These are phyloP conservation scores for Cytospora piceae DNA, from an alignment of 2,329 filamentous ascomycete species.

Conservation along the genomic window DNA sequence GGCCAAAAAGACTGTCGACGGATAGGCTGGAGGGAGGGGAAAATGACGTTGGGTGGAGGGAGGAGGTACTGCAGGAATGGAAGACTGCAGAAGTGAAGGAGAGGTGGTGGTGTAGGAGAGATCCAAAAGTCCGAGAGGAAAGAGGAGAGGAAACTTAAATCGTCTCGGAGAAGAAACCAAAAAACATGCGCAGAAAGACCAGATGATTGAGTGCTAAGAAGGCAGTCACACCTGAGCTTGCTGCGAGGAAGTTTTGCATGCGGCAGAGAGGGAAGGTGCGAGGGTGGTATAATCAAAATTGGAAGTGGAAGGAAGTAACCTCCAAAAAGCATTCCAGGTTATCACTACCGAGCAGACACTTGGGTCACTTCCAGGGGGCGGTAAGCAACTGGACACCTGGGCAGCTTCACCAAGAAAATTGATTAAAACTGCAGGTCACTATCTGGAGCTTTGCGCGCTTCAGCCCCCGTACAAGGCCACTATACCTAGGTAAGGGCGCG, in stretches of 20 bases:
- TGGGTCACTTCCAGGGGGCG: no score
- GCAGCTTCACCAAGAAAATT: no score
- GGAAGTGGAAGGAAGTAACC: neutral
- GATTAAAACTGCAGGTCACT: no score
- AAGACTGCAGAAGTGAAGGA: neutral
- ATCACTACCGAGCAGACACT: neutral
- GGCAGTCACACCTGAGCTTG: slow-evolving; percentile 1
- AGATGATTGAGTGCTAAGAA: neutral
- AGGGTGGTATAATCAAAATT: neutral
- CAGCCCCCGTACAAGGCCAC: no score
- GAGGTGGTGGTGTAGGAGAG: neutral
- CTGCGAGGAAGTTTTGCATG: neutral
- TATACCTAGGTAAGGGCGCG: no score
- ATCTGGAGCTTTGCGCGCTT: no score
- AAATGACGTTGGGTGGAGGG: neutral
- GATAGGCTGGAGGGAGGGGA: neutral
- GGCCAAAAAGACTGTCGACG: neutral
- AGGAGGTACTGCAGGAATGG: neutral
- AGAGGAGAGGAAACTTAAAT: neutral
- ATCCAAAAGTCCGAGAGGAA: slow-evolving; percentile 16
- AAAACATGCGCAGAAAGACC: neutral
- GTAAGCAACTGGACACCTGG: neutral
- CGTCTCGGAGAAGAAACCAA: neutral
- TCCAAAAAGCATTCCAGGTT: neutral
- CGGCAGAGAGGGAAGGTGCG: neutral